These are phyloP conservation scores for Talaromyces sp. DNA, from an alignment of 2,329 filamentous ascomycete species.

Conservation along the genomic window DNA sequence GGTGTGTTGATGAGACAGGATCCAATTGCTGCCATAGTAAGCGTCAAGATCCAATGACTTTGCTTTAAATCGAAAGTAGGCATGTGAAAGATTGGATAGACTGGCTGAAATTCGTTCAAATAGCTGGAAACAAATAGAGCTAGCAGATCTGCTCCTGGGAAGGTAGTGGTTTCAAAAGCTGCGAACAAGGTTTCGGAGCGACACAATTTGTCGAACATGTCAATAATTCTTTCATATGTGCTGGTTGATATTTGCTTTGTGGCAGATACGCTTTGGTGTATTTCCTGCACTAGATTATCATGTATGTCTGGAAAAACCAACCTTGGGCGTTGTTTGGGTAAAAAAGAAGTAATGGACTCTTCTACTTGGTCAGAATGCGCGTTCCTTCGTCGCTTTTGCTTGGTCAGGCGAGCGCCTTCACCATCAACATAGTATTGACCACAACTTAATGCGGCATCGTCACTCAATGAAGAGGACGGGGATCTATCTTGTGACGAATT, in stretches of 20 bases:
- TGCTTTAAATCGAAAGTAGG: constrained; percentile 35
- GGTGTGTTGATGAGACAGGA: constrained; percentile 33
- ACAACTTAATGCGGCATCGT: constrained; percentile 23
- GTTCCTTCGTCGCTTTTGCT: constrained; percentile 24
- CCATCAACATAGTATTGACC: constrained; percentile 31
- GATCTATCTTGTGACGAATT: constrained; percentile 25
- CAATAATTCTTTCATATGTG: constrained; percentile 30
- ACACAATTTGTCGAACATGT: constrained; percentile 33
- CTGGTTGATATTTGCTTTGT: constrained; percentile 23
- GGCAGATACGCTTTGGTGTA: constrained; percentile 19
- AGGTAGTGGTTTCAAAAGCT: constrained; percentile 31
- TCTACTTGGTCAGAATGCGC: constrained; percentile 18
- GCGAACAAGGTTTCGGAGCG: constrained; percentile 30
- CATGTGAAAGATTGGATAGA: constrained; percentile 41
- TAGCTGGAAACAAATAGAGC: constrained; percentile 35
- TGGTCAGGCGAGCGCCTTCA: constrained; percentile 26
- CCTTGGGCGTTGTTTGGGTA: background rate
- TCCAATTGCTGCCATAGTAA: constrained; percentile 42
- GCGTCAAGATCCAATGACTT: constrained; percentile 40
- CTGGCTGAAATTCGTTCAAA: constrained; percentile 38
- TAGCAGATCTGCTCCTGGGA: constrained; percentile 28
- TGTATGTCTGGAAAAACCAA: constrained; percentile 24
- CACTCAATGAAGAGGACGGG: constrained; percentile 21
- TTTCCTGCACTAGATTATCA: constrained; percentile 20
- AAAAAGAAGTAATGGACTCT: constrained; percentile 14